phyloP scores from a whole-genome alignment of 2,329 filamentous ascomycete species.

The Colletotrichum sp. region DNA sequence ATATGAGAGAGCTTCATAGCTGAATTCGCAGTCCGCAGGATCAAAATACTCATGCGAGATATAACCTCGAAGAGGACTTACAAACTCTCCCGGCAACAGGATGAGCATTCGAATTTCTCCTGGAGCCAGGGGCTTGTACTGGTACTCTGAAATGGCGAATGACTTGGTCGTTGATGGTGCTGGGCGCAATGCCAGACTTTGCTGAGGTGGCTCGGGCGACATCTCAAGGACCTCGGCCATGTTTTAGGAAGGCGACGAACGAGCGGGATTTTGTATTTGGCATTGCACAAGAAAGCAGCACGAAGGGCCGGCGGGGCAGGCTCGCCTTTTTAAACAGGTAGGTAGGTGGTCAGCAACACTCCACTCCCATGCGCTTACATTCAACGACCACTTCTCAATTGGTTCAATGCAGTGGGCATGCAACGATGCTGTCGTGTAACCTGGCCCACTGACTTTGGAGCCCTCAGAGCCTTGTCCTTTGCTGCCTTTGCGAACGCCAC shows the following conservation, averaged over 20 bases:
- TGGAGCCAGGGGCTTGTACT: background rate
- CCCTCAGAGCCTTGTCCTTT: background rate
- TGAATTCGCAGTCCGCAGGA: too few species aligned
- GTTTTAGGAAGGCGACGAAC: fast-evolving
- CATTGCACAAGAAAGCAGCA: background rate
- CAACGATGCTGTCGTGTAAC: fast-evolving
- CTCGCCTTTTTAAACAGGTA: background rate
- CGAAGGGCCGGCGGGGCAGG: background rate
- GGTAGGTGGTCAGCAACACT: background rate
- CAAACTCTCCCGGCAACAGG: background rate
- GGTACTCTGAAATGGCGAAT: background rate
- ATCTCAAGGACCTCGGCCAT: background rate
- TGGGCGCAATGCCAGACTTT: background rate
- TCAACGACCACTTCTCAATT: background rate
- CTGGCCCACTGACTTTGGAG: fast-evolving
- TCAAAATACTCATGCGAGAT: fast-evolving
- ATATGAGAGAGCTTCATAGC: slow-evolving; percentile 1
- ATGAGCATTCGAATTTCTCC: background rate
- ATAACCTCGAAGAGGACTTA: fast-evolving
- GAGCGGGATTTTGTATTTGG: fast-evolving
- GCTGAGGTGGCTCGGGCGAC: too few species aligned
- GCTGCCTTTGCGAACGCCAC: background rate
- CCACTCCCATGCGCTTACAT: background rate
- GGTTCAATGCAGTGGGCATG: fast-evolving
- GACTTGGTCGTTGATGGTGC: fast-evolving